Base-by-base conservation (phyloP, 1,139 yeast genomes). In the Candida freyschussii region DNA sequence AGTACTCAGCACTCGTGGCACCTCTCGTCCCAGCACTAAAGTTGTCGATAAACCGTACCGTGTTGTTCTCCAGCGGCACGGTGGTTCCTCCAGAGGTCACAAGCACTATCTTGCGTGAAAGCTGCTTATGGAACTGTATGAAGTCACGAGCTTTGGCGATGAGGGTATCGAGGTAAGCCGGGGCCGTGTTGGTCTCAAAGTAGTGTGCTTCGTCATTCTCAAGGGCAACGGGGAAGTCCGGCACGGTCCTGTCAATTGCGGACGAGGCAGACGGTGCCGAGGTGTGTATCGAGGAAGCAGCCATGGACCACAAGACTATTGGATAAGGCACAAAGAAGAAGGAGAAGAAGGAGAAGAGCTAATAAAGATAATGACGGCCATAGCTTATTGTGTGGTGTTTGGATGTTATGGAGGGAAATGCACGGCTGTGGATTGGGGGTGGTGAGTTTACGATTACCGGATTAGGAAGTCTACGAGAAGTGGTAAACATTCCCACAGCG, bases 51-150 rank as follows among this genome's bases (percentile, higher is more conserved):
- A 91, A 91, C 37, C 99, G 62, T 12, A 91, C 98, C 0, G 98
- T 93, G 53, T 93, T 91, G 59, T 87, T 87, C 52, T 91, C 99
- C 45, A 91, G 65, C 0, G 99, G 99, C 0, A 93, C 99, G 0
- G 97, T 89, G 1, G 98, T 91, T 21, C 98, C 99, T n/a, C 99
- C 99, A 9, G 91, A 78, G 0, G 97, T 91, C 4, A 91, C 93
- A 36, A 91, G 62, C 0, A 78, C 97, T 14, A 91, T 39, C 18
- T 39, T 72, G 35, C 72, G 71, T 4, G 67, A 62, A 21, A 43
- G 39, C 7, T 63, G 50, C 7, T 57, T 51, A 34, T 63, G 67
- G 56, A 45, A 60, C 14, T 68, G 59, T 26, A 87, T 69, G 53
- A 91, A 89, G 3, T 68, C 68, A 6, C 62, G 53, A 9, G 84